A percentile compares a stretch with the other conserved stretches of the same genome.
phyloP scores from a whole-genome alignment of 192 early-diverging fungal genomes.

The Ambispora gerdemannii region DNA sequence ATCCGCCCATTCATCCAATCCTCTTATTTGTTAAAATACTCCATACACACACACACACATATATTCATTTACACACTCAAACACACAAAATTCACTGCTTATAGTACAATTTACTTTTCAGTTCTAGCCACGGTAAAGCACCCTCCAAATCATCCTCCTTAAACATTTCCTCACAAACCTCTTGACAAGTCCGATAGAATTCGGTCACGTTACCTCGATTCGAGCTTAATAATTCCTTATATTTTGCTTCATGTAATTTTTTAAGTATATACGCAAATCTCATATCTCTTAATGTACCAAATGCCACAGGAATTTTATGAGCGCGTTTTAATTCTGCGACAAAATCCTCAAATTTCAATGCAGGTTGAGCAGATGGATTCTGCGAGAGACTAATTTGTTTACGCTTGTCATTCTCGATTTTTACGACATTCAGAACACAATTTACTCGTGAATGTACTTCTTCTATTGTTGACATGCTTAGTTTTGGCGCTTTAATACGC shows the following conservation, averaged over 20 bases:
- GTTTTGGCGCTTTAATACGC: constrained; percentile 29
- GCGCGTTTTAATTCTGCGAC: constrained; percentile 25
- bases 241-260: constrained; percentile 6
- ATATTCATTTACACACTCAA: too few species aligned
- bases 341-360: constrained; percentile 31
- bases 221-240: neutral
- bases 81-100: too few species aligned
- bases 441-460: constrained; percentile 29
- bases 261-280: constrained; percentile 30
- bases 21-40: too few species aligned
- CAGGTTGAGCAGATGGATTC: neutral
- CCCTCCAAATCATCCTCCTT: constrained; percentile 22
- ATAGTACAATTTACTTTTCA: constrained; percentile 32
- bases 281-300: constrained; percentile 31
- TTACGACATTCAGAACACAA: constrained; percentile 17
- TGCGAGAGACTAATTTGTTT: constrained; percentile 6
- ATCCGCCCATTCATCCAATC: too few species aligned
- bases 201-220: constrained; percentile 29
- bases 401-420: constrained; percentile 20
- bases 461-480: constrained; percentile 31
- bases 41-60: too few species aligned
- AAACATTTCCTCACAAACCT: constrained; percentile 30
- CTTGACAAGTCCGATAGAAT: constrained; percentile 30
- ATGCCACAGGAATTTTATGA: constrained; percentile 28
- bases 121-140: constrained; percentile 30